Percentiles rank a stretch among this genome's conserved stretches.
Evolutionary conservation across 305 asterid genomes (phyloP).

Genomic region (Fraxinus paxiana): DNA sequence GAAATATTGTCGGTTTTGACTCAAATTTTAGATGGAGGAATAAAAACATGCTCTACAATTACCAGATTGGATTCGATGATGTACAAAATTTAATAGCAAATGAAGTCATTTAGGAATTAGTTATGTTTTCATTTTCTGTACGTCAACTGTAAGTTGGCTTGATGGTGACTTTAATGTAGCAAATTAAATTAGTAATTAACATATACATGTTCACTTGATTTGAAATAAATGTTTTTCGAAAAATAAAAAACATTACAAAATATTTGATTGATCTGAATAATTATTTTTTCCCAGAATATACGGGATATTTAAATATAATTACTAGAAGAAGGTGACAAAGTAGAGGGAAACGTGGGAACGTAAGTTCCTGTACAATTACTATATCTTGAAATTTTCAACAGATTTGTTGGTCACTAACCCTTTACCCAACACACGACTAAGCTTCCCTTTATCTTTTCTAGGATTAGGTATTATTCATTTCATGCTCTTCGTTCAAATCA

Average conservation of each 20-base stretch:
- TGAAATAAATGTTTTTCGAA: neutral
- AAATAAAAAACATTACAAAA: no score
- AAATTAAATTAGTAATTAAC: neutral
- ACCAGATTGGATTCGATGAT: neutral
- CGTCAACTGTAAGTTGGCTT: neutral
- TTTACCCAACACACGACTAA: constrained; percentile 8
- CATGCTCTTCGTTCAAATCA: neutral
- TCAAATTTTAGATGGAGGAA: no score
- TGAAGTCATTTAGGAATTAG: neutral
- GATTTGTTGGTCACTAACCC: constrained; percentile 12
- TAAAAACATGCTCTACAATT: no score
- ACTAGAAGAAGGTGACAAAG: constrained; percentile 30
- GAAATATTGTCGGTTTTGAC: no score
- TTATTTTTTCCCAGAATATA: neutral
- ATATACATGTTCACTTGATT: neutral
- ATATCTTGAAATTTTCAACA: constrained; percentile 19
- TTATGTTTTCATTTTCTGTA: neutral
- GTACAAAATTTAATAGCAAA: neutral
- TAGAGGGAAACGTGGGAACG: constrained; percentile 31
- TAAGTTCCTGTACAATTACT: constrained; percentile 23
- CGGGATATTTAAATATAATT: neutral
- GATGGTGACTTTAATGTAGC: neutral
- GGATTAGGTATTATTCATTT: neutral
- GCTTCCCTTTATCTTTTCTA: neutral
- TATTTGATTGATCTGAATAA: neutral